Percentiles rank a stretch among this genome's conserved stretches.
phyloP scores from a whole-genome alignment of 139 green algal genomes.

The Coelastrella sp. region DNA sequence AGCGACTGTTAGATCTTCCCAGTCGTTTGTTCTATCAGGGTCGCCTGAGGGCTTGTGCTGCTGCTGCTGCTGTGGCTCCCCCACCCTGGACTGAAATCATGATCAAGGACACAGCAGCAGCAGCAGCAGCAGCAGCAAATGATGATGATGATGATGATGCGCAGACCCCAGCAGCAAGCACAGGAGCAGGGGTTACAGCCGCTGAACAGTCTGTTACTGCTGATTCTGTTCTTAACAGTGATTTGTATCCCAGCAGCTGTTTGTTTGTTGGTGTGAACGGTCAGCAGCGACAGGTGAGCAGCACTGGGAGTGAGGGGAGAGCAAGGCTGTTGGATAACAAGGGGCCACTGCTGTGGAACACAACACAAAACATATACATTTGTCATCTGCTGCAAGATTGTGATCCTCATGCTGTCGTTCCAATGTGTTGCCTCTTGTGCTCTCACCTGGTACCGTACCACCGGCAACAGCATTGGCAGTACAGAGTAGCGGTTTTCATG shows the following conservation, averaged over 20 bases:
- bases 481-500: too few relatives aligned
- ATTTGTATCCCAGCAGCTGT: conserved; percentile 46
- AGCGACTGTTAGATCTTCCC: conserved; percentile 78
- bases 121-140: background rate
- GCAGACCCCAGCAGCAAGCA: too few relatives aligned
- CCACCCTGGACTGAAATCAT: background rate
- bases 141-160: background rate
- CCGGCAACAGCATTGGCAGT: background rate
- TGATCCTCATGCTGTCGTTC: background rate
- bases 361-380: background rate
- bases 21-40: conserved; percentile 85
- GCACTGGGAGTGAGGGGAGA: too few relatives aligned
- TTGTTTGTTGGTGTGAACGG: conserved; percentile 79
- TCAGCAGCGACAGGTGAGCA: conserved; percentile 55
- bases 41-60: conserved; percentile 3
- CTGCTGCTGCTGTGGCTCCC: conserved; percentile 13
- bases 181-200: too few relatives aligned
- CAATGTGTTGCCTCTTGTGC: background rate
- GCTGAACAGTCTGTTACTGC: too few relatives aligned
- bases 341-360: background rate
- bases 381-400: background rate
- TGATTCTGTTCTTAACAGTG: conserved; percentile 32
- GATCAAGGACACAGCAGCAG: background rate
- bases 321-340: too few relatives aligned
- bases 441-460: background rate